Base-by-base conservation (phyloP, 2,329 filamentous ascomycete genomes). In the Aspergillus sp. region DNA sequence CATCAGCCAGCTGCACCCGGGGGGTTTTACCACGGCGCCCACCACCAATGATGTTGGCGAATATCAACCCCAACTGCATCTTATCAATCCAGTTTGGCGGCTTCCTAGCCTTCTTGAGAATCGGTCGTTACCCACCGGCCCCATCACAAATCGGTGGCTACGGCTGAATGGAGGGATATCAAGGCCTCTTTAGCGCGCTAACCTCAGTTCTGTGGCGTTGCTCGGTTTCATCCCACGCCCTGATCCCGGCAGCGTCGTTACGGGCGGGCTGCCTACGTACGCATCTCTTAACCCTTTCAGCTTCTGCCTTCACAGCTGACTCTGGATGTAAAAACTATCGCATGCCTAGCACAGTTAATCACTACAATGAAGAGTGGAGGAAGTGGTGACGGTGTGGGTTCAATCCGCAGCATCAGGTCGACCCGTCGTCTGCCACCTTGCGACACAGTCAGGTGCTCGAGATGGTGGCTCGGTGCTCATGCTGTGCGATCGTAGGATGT, bases 61-160 rank as follows among this genome's bases (percentile, higher is more conserved):
- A 19, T 47, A 47, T 47, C 41, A 17, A 23, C 21, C 23, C 53
- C 7, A 41, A n/a, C 53, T 55, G 53, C 41, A 55, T 55, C 39
- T 55, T 55, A 55, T 55, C 53, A 47, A 55, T 47, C 53, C 53
- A 55, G 53, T 47, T 17, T 27, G 53, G 53, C 53, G 53, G 53
- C 39, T 47, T 47, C 39, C 53, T 55, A 44, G 30, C 53, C 53
- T 17, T 32, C 25, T 55, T 55, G 39, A 39, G 27, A 41, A 23
- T n/a, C 32, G 30, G 27, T 55, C 47, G 11, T 32, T 13, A 47
- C n/a, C 53, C 53, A 55, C 53, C 17, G 23, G 17, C 25, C 42
- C 53, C 23, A 30, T 47, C 23, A 23, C 41, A 44, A 30, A 32
- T 50, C 15, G 47, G 30, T n/a, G n/a, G 15, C 23, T 30, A 50